Evolutionary conservation across 192 early-diverging fungal species (phyloP).

Genomic region (Linnemannia hyalina): DNA sequence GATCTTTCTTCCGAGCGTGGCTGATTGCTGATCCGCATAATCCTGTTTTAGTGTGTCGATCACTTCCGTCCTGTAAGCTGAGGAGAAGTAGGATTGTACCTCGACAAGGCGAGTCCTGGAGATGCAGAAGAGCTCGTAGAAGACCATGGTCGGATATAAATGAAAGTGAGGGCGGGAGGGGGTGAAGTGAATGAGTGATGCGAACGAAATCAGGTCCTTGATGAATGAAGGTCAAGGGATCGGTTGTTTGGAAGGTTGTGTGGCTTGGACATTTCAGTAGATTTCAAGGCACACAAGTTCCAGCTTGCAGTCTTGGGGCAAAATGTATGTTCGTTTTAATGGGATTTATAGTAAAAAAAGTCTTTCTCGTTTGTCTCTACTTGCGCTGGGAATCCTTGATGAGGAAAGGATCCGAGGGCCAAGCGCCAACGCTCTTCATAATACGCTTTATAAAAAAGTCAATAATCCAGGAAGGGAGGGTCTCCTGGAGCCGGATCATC

Average conservation of each 20-base stretch:
- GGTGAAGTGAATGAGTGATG: background rate
- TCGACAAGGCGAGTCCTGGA: slow-evolving; percentile 67
- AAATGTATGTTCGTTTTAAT: background rate
- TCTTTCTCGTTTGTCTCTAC: background rate
- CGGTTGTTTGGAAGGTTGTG: background rate
- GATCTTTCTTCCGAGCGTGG: no score
- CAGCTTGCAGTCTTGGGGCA: background rate
- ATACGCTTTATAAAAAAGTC: slow-evolving; percentile 43
- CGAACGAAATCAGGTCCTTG: background rate
- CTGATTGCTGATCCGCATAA: background rate
- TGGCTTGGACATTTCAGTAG: background rate
- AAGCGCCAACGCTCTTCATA: slow-evolving; percentile 36
- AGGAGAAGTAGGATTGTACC: slow-evolving; percentile 39
- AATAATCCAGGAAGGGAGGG: slow-evolving; percentile 37
- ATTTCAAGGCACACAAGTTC: background rate
- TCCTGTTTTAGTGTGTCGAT: background rate
- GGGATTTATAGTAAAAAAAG: no score
- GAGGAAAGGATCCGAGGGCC: slow-evolving; percentile 49
- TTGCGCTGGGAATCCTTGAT: slow-evolving; percentile 32
- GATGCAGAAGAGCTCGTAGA: slow-evolving; percentile 80
- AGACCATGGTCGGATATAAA: slow-evolving; percentile 62
- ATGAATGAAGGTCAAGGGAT: background rate
- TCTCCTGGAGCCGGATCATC: slow-evolving; percentile 41
- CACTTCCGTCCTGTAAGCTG: background rate
- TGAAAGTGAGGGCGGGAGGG: background rate